Evolutionary conservation across 441 rosid genomes (phyloP).

Genomic region (Pelargonium fulgidum): DNA sequence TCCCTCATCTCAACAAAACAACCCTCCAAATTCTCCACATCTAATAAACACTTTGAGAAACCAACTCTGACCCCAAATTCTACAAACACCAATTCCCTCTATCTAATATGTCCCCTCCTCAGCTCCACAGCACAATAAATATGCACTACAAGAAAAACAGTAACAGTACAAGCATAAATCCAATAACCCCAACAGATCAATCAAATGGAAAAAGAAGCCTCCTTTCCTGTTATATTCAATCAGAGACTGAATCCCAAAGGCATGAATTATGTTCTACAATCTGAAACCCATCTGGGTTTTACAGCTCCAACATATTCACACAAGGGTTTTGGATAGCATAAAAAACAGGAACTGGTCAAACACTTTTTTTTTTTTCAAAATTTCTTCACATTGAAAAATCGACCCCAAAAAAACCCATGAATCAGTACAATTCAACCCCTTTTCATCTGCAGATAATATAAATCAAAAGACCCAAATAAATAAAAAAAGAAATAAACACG

Average conservation of each 20-base stretch:
- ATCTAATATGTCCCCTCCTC: constrained; percentile 3
- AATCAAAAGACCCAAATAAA: neutral
- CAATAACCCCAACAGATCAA: constrained; percentile 25
- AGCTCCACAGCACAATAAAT: neutral
- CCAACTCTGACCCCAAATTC: constrained; percentile 8
- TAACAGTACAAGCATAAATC: neutral
- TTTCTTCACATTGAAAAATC: constrained; percentile 27
- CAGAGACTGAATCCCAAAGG: constrained; percentile 12
- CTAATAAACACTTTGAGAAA: constrained; percentile 18
- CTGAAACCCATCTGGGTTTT: constrained; percentile 5
- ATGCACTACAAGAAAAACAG: constrained; percentile 16
- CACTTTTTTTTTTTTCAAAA: constrained; percentile 6
- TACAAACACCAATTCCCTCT: neutral
- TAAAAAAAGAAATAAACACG: neutral
- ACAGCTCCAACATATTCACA: constrained; percentile 20
- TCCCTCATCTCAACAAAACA: constrained; percentile 90
- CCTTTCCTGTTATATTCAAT: constrained; percentile 16
- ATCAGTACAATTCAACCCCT: constrained; percentile 21
- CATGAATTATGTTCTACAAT: constrained; percentile 4
- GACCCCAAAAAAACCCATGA: constrained; percentile 10
- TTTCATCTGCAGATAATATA: neutral
- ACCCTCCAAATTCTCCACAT: constrained; percentile 45
- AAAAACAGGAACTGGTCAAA: constrained; percentile 30
- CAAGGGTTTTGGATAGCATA: constrained; percentile 10
- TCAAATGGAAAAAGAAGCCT: constrained; percentile 19